Percentiles rank a stretch among this genome's conserved stretches.
phyloP scores from a whole-genome alignment of 2,329 filamentous ascomycete genomes.

The Aspergillus unguis region DNA sequence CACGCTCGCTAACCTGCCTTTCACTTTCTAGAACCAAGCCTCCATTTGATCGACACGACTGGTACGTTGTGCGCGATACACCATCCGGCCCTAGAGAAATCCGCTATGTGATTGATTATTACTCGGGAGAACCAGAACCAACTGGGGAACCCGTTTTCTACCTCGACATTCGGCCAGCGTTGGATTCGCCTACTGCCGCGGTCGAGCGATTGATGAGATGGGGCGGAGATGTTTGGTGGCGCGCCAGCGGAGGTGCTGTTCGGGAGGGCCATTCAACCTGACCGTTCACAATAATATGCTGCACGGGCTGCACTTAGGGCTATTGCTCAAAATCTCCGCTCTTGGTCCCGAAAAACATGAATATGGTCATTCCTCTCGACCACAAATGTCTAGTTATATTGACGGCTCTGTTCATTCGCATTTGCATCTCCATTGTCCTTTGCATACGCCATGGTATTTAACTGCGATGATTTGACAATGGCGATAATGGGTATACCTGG shows the following conservation, averaged over 20 bases:
- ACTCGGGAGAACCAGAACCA: slow-evolving; percentile 75
- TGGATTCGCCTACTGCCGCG: slow-evolving; percentile 74
- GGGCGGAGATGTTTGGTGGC: slow-evolving; percentile 94
- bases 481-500: not conserved
- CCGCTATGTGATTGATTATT: slow-evolving; percentile 96
- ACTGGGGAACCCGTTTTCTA: slow-evolving; percentile 93
- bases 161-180: slow-evolving; percentile 86
- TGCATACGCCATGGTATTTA: too few species aligned
- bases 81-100: slow-evolving; percentile 70
- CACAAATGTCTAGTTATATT: too few species aligned
- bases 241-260: slow-evolving; percentile 70
- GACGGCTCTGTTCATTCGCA: too few species aligned
- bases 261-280: slow-evolving; percentile 22
- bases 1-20: not conserved
- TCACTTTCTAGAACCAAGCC: slow-evolving; percentile 62
- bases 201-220: slow-evolving; percentile 81
- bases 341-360: not conserved
- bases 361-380: too few species aligned
- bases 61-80: slow-evolving; percentile 77
- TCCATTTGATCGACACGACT: slow-evolving; percentile 96
- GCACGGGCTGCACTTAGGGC: not conserved
- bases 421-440: too few species aligned
- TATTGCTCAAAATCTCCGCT: not conserved
- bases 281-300: not conserved
- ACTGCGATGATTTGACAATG: too few species aligned